Conservation (phyloP, 1,284 basidiomycete genomes). For the Baeospora myosura region DNA sequence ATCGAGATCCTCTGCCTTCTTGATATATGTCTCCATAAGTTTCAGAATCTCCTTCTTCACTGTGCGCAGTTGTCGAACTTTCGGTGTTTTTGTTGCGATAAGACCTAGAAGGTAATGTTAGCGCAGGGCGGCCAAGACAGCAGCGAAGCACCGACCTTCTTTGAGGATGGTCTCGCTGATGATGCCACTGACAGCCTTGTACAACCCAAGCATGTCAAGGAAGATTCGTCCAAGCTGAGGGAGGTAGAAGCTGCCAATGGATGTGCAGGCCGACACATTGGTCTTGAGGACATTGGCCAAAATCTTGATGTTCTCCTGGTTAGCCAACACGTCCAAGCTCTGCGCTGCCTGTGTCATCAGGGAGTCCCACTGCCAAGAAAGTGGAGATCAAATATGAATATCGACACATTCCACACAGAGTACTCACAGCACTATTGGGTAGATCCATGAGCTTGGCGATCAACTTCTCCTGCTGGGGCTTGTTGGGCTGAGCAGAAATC, state of each 20-base stretch:
- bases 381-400: not conserved
- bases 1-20: conserved; percentile 93
- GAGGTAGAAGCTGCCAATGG: conserved; percentile 94
- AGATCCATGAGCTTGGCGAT: conserved; percentile 96
- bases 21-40: conserved; percentile 96
- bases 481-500: conserved; percentile 98
- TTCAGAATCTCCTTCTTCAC: conserved; percentile 99
- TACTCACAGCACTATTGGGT: conserved; percentile 89
- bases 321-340: conserved; percentile 88
- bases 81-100: conserved; percentile 96
- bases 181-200: conserved; percentile 96
- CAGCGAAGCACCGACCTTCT: conserved; percentile 51
- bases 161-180: conserved; percentile 90
- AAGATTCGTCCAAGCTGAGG: conserved; percentile 96
- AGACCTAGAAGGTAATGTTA: conserved; percentile 43
- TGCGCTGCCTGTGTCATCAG: conserved; percentile 94
- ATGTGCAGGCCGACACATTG: conserved; percentile 96
- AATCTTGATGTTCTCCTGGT: conserved; percentile 94
- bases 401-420: no score
- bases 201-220: conserved; percentile 96
- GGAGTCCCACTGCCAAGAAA: conserved; percentile 77
- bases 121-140: conserved; percentile 3
- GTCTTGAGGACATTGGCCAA: conserved; percentile 97
- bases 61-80: conserved; percentile 89
- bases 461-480: conserved; percentile 91